A percentile compares a stretch with the other conserved stretches of the same genome.
Evolutionary conservation across 345 rosid species (phyloP).

Genomic region (Geranium rotundifolium): DNA sequence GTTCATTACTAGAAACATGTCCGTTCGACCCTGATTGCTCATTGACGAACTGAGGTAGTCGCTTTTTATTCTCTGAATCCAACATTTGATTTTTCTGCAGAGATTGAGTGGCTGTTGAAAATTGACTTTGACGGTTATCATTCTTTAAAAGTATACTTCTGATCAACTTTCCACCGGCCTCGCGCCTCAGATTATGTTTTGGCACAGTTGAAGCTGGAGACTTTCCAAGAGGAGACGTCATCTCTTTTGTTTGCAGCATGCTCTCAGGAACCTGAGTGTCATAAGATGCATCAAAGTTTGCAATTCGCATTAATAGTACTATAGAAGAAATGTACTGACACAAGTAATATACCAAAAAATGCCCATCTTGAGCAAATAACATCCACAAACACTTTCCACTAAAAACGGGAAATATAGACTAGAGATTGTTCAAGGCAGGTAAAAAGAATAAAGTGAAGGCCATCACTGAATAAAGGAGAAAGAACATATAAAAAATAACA

Average conservation of each 20-base stretch:
- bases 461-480: no score
- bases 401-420: neutral
- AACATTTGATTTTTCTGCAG: constrained; percentile 27
- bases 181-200: constrained; percentile 31
- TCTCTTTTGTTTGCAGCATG: constrained; percentile 20
- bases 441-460: neutral
- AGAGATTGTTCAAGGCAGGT: constrained; percentile 1
- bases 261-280: constrained; percentile 20
- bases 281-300: constrained; percentile 5
- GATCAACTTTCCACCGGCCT: constrained; percentile 40
- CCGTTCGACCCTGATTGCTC: constrained; percentile 20
- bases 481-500: no score
- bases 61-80: constrained; percentile 26
- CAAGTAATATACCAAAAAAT: no score
- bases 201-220: constrained; percentile 15
- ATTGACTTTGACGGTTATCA: constrained; percentile 19
- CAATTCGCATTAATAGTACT: neutral
- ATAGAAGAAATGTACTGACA: no score
- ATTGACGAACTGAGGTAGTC: constrained; percentile 24
- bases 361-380: neutral
- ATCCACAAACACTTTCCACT: neutral
- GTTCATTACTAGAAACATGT: constrained; percentile 15
- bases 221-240: constrained; percentile 19
- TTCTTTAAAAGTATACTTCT: constrained; percentile 35
- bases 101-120: constrained; percentile 22